Percentiles rank a stretch among this genome's conserved stretches.
Evolutionary conservation across 2,329 filamentous ascomycete genomes (phyloP).

Genomic region (Trichophyton schoenleinii): DNA sequence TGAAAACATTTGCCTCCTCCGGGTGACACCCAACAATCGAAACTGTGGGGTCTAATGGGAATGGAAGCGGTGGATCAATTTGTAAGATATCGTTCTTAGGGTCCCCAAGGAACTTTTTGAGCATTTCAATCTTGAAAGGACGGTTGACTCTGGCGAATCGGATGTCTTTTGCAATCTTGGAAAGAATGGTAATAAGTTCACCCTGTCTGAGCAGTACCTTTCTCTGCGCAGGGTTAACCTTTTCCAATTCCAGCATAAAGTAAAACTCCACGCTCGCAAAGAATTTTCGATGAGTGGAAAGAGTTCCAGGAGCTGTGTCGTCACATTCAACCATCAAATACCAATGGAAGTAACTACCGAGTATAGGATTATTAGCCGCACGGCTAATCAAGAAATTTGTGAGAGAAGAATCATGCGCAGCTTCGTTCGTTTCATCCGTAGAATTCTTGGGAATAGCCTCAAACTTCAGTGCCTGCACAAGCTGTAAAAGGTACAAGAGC

Average conservation of each 20-base stretch:
- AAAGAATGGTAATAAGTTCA: conserved; percentile 74
- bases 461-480: conserved; percentile 93
- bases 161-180: conserved; percentile 79
- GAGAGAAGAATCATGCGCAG: conserved; percentile 64
- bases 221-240: conserved; percentile 58
- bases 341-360: conserved; percentile 96
- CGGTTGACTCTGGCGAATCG: conserved; percentile 68
- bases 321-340: conserved; percentile 97
- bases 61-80: conserved; percentile 74
- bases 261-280: conserved; percentile 92
- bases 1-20: conserved; percentile 84
- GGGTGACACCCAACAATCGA: conserved; percentile 66
- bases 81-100: conserved; percentile 75
- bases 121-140: conserved; percentile 64
- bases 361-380: conserved; percentile 73
- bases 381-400: conserved; percentile 80
- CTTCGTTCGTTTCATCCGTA: conserved; percentile 45
- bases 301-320: conserved; percentile 63
- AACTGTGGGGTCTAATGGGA: conserved; percentile 78
- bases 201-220: conserved; percentile 73
- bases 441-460: conserved; percentile 58
- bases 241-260: conserved; percentile 80
- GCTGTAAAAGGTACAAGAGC: conserved; percentile 77
- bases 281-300: conserved; percentile 63
- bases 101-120: conserved; percentile 75